Base-by-base conservation (phyloP, 1,284 basidiomycete species). In the Mycosarcoma mackinlayi region DNA sequence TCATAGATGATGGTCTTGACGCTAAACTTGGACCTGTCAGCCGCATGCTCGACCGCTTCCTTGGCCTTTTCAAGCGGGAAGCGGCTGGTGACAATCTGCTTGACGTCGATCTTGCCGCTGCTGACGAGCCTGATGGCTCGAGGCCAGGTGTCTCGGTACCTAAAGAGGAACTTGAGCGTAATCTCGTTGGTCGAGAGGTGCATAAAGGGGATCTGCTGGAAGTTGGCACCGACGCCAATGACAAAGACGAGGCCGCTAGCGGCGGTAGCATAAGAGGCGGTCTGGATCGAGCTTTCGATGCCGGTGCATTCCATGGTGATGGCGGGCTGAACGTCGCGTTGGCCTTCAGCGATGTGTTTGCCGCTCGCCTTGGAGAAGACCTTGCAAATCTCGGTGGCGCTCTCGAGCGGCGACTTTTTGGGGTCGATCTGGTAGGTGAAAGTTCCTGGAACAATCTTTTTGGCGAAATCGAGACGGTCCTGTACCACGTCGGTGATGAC, bases 1-100 rank as follows among this genome's bases (percentile, higher is more conserved):
- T 78, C 76, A 30, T 76, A 63, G 52, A 78, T 78, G 55, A 78
- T 67, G 16, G 76, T 78, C 70, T 78, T 78, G 51, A 77, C 73
- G 16, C 58, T 64, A 21, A 76, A 71, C 39, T 74, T 76, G 16
- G 63, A 89, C 70, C 92, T 89, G 58, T 88, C 86, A 35, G 87
- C 87, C 18, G 90, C 91, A 14, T 89, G 88, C 65, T 91, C 85
- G 86, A 97, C 94, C 5, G 94, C 94, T 58, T 86, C 85, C 44
- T 89, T 85, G 21, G 92, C 92, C 37, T 91, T 84, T 39, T 89
- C 86, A 74, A 95, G 90, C 18, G 86, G 81, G 84, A 90, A 94
- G 25, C 89, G 86, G 82, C 94, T 92, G 6, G 93, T 93, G 49
- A 96, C 91, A 35, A 97, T 86, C 13, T 92, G 90, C 84, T 91